A percentile compares a stretch with the other conserved stretches of the same genome.
Conservation (phyloP, 2,329 filamentous ascomycete genomes). For the Pochonia chlamydosporia region DNA sequence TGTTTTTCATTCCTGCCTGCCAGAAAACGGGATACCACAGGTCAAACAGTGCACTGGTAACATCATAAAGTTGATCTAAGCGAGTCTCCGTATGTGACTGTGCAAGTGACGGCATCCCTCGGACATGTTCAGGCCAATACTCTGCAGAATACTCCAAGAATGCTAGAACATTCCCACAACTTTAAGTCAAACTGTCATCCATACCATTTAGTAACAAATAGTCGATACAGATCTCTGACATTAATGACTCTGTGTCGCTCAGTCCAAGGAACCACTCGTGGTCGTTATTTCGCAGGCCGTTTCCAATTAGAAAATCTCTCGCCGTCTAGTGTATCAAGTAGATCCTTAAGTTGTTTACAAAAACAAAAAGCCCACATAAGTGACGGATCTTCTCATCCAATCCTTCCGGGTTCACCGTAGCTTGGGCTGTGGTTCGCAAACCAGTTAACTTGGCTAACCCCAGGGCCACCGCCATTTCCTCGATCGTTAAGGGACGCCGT, state of each 20-base stretch:
- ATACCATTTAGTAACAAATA: not conserved
- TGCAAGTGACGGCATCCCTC: not conserved
- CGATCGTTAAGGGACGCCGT: not conserved
- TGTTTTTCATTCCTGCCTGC: not conserved
- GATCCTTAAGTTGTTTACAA: not conserved
- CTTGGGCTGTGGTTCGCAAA: not conserved
- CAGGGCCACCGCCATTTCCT: not conserved
- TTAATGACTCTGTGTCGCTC: not conserved
- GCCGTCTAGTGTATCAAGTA: not conserved
- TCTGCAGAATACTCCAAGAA: not conserved
- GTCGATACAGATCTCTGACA: not conserved
- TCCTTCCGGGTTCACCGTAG: not conserved
- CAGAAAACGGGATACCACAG: not conserved
- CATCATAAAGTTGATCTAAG: not conserved
- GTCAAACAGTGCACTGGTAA: not conserved
- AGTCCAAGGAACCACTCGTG: not conserved
- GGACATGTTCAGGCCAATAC: not conserved
- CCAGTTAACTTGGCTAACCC: not conserved
- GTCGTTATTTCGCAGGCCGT: too few relatives aligned
- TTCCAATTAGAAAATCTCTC: not conserved
- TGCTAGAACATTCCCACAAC: not conserved
- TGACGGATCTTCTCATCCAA: not conserved
- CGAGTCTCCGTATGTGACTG: not conserved
- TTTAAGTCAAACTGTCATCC: not conserved
- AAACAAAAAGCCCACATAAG: not conserved